A percentile compares a stretch with the other conserved stretches of the same genome.
These are phyloP conservation scores for Anthracocystis panici-leucophaei DNA, from an alignment of 1,284 basidiomycete species.

Conservation along the genomic window DNA sequence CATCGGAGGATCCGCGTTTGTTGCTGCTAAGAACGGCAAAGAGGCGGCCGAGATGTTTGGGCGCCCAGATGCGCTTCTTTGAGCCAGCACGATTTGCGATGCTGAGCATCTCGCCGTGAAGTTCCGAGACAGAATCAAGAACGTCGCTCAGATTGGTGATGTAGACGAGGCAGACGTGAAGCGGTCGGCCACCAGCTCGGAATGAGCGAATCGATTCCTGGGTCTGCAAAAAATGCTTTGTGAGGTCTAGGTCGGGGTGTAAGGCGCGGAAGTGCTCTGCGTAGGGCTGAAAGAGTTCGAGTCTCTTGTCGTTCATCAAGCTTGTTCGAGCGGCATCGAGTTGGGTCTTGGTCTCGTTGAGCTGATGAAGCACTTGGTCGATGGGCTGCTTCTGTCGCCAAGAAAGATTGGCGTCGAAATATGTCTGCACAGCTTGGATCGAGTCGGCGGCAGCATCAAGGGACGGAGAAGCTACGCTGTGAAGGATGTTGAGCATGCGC, in stretches of 20 bases:
- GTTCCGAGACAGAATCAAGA: slow-evolving; percentile 72
- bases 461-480: slow-evolving; percentile 67
- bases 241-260: slow-evolving; percentile 40
- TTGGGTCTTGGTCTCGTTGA: slow-evolving; percentile 70
- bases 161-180: slow-evolving; percentile 74
- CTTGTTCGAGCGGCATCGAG: slow-evolving; percentile 22
- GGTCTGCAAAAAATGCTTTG: slow-evolving; percentile 41
- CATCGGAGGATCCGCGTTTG: slow-evolving; percentile 36
- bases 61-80: slow-evolving; percentile 73
- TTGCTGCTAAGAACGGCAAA: slow-evolving; percentile 61
- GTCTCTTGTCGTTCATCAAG: slow-evolving; percentile 71
- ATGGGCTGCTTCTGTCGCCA: slow-evolving; percentile 51
- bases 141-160: slow-evolving; percentile 72
- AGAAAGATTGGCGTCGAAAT: slow-evolving; percentile 64
- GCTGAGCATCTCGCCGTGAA: slow-evolving; percentile 72
- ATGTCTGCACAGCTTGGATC: slow-evolving; percentile 69
- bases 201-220: slow-evolving; percentile 30
- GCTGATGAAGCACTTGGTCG: slow-evolving; percentile 43
- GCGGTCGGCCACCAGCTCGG: slow-evolving; percentile 69
- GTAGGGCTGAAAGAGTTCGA: slow-evolving; percentile 73
- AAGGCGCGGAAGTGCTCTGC: slow-evolving; percentile 43
- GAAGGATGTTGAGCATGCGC: slow-evolving; percentile 74
- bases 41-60: slow-evolving; percentile 72
- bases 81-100: slow-evolving; percentile 71
- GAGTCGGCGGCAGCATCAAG: slow-evolving; percentile 69